phyloP scores from a whole-genome alignment of 2,329 filamentous ascomycete genomes.

The Aspergillus awamori region DNA sequence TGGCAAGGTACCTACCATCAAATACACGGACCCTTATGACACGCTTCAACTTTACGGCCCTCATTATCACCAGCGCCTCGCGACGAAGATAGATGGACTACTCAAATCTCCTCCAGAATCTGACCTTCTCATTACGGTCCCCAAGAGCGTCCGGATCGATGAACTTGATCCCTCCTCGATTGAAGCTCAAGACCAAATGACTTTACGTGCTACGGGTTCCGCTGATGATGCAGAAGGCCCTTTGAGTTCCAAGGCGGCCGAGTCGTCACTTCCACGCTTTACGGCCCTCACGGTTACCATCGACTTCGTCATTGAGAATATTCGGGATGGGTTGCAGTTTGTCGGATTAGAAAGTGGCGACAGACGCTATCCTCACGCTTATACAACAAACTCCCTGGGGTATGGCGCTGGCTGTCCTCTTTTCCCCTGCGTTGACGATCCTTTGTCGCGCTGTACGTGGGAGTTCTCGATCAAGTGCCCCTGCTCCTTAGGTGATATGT shows the following conservation, averaged over 20 bases:
- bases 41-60: constrained; percentile 59
- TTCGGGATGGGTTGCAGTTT: constrained; percentile 88
- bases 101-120: constrained; percentile 56
- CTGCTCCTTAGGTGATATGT: constrained; percentile 78
- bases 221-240: constrained; percentile 43
- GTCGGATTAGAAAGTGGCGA: constrained; percentile 81
- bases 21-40: constrained; percentile 48
- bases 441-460: constrained; percentile 79
- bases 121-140: constrained; percentile 62
- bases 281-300: constrained; percentile 67
- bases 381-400: constrained; percentile 78
- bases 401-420: constrained; percentile 80
- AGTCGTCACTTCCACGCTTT: constrained; percentile 52
- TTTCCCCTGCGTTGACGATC: constrained; percentile 91
- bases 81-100: constrained; percentile 66
- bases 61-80: constrained; percentile 76
- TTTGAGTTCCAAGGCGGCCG: constrained; percentile 37
- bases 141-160: constrained; percentile 63
- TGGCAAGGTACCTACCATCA: constrained; percentile 43
- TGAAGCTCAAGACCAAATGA: constrained; percentile 50
- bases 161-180: constrained; percentile 59
- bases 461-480: constrained; percentile 85
- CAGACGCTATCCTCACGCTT: constrained; percentile 84
- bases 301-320: constrained; percentile 74
- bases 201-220: constrained; percentile 43